These are phyloP conservation scores for Fusarium sp. DNA, from an alignment of 2,329 filamentous ascomycete genomes.

Conservation along the genomic window DNA sequence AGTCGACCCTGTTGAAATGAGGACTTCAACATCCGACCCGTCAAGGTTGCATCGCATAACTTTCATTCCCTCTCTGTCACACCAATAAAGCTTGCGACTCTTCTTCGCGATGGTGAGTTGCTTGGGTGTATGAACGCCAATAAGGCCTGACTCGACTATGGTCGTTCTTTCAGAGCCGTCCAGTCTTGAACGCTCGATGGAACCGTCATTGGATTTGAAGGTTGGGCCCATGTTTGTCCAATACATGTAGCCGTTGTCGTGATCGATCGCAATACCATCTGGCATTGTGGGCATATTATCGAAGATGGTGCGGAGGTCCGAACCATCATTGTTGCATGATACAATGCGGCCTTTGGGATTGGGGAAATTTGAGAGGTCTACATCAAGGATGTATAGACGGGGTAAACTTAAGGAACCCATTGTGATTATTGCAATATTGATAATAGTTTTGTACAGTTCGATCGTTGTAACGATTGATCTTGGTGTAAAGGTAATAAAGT, in stretches of 20 bases:
- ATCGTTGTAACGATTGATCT: no score
- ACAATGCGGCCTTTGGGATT: background rate
- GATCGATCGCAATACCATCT: constrained; percentile 7
- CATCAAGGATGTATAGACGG: constrained; percentile 12
- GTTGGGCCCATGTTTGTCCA: constrained; percentile 13
- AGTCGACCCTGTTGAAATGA: background rate
- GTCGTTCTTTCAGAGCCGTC: background rate
- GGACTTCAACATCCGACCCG: background rate
- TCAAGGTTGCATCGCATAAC: constrained; percentile 8
- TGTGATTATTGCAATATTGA: background rate
- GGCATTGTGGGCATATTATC: constrained; percentile 10
- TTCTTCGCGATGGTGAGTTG: background rate
- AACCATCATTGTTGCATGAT: constrained; percentile 11
- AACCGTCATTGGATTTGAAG: constrained; percentile 15
- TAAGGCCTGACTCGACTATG: background rate
- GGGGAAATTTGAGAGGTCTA: constrained; percentile 5
- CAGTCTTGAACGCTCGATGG: background rate
- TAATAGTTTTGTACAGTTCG: background rate
- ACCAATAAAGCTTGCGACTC: constrained; percentile 17
- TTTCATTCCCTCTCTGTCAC: constrained; percentile 18
- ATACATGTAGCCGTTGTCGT: constrained; percentile 1
- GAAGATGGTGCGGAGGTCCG: background rate
- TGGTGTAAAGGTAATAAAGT: no score
- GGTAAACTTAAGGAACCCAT: constrained; percentile 4
- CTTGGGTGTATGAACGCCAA: background rate